Base-by-base conservation (phyloP, 2,329 filamentous ascomycete genomes). In the Apiospora hydei region DNA sequence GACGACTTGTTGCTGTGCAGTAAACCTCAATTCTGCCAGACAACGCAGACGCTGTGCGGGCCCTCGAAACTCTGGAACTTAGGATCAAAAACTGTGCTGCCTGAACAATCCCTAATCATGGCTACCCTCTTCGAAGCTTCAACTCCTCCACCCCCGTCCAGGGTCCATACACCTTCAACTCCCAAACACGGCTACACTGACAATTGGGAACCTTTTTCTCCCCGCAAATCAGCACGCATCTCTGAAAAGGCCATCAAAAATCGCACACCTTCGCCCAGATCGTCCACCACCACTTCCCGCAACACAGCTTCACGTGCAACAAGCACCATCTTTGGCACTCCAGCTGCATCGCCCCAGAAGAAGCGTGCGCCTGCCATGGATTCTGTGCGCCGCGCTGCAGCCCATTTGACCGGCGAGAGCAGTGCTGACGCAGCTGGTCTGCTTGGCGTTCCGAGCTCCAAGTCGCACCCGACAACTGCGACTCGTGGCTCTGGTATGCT, bases 191-290 rank as follows among this genome's bases (percentile, higher is more conserved):
- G 92, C 49, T 90, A 86, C 77, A 85, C 87, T 75, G 93, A 95
- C 82, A 83, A 86, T 74, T 95, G 91, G 86, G 88, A 93, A 78
- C 93, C 93, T 64, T 95, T 91, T 79, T 90, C 91, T 73, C 91
- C 92, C 71, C 89, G 92, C 80, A 92, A 93, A 77, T 93, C 91
- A 4, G 87, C 88, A 73, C 88, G 92, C 75, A 87, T 93, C 76
- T 89, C 89, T 71, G 86, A 75, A 77, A 66, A 41, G 66, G 77
- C 82, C 73, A 82, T 84, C 77, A 85, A 85, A 80, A 91, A 85
- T 78, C 87, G 86, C 81, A 91, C 89, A 1, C 89, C 90, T 30
- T 90, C 88, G 4, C 88, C 90, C 41, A 77, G 80, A 53, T 76
- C 77, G 38, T 72, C 77, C 26, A 72, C 75, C 21, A 72, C 75